Conservation (phyloP, 495 filamentous ascomycete genomes). For the Sabuloglossum arenarium region DNA sequence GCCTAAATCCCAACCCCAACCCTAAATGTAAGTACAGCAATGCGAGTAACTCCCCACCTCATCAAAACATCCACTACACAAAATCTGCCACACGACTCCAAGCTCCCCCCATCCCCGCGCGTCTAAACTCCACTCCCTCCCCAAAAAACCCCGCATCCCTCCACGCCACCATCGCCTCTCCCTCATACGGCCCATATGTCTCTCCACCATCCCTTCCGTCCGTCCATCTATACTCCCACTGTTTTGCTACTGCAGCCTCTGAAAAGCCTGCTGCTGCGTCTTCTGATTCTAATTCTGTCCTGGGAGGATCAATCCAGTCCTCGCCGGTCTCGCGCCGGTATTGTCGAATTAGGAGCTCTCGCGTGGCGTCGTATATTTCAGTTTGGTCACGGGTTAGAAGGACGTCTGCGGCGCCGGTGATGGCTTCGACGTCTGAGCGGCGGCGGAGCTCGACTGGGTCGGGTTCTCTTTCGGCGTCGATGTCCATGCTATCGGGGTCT, state of each 20-base stretch:
- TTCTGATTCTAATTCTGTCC: constrained; percentile 7
- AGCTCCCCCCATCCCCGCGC: constrained; percentile 28
- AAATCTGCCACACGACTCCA: constrained; percentile 48
- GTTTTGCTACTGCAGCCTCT: constrained; percentile 16
- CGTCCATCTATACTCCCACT: constrained; percentile 87
- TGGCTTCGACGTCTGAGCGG: constrained; percentile 49
- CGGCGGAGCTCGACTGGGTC: constrained; percentile 50
- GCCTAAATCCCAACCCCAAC: too few species aligned
- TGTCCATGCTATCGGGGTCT: constrained; percentile 51
- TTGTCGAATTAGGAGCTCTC: constrained; percentile 67
- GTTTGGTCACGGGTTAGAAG: constrained; percentile 60
- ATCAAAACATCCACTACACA: too few species aligned
- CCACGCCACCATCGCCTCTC: constrained; percentile 69
- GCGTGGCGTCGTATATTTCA: constrained; percentile 74
- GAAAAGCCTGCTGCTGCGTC: constrained; percentile 10
- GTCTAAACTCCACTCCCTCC: constrained; percentile 75
- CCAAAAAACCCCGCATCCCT: constrained; percentile 81
- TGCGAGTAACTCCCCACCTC: too few species aligned
- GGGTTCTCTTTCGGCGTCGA: constrained; percentile 24
- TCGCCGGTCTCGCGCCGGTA: constrained; percentile 79
- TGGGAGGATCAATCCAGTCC: constrained; percentile 52
- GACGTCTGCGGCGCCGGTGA: constrained; percentile 77
- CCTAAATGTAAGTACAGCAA: too few species aligned
- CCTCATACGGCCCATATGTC: constrained; percentile 73
- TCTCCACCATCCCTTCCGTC: constrained; percentile 67